Conservation (phyloP, 2,329 filamentous ascomycete genomes). For the Neoarthrinium moseri region DNA sequence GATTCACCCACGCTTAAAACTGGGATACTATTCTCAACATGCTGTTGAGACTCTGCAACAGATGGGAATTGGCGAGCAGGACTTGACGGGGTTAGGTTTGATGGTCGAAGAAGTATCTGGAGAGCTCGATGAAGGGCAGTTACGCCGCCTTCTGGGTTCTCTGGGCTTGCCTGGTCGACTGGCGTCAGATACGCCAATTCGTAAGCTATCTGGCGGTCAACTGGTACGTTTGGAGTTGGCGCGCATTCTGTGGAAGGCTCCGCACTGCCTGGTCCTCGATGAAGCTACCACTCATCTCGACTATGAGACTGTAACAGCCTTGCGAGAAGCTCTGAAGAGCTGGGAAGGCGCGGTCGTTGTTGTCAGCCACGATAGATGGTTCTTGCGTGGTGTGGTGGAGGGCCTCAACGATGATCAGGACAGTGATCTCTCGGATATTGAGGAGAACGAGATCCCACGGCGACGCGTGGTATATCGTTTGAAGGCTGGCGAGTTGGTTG, state of each 20-base stretch:
- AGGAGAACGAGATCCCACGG: constrained; percentile 40
- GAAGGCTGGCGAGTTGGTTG: constrained; percentile 53
- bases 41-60: constrained; percentile 68
- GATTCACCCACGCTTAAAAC: constrained; percentile 65
- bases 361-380: constrained; percentile 81
- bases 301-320: constrained; percentile 73
- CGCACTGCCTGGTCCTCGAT: constrained; percentile 74
- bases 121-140: constrained; percentile 62
- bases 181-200: constrained; percentile 71
- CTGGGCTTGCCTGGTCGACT: constrained; percentile 69
- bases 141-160: constrained; percentile 64
- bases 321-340: constrained; percentile 62
- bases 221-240: constrained; percentile 66
- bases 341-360: constrained; percentile 76
- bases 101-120: constrained; percentile 54
- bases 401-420: constrained; percentile 44
- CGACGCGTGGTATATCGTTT: constrained; percentile 60
- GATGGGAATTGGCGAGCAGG: constrained; percentile 44
- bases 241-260: constrained; percentile 64
- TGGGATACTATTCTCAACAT: constrained; percentile 80
- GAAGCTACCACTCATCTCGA: constrained; percentile 86
- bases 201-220: constrained; percentile 77
- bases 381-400: constrained; percentile 72
- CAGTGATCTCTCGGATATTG: constrained; percentile 39
- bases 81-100: constrained; percentile 64